phyloP scores from a whole-genome alignment of 371 early-diverging fungal genomes.

The Mortierella sp. region DNA sequence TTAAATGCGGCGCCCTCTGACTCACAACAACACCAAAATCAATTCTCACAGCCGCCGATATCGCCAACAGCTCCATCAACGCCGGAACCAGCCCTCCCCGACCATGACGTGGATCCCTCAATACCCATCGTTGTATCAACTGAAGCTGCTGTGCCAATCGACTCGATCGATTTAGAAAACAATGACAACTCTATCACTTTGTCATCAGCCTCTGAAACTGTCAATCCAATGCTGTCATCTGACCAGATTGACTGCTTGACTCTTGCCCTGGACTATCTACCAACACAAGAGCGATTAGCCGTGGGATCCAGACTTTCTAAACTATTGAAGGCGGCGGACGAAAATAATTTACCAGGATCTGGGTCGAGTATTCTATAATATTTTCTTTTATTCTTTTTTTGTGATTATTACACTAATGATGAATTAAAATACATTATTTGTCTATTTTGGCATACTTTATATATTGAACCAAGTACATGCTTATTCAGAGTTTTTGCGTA shows the following conservation, averaged over 20 bases:
- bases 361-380: too few relatives aligned
- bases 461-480: background rate
- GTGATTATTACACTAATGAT: background rate
- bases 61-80: constrained; percentile 1
- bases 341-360: background rate
- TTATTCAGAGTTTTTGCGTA: constrained; percentile 59
- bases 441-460: background rate
- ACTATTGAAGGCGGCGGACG: background rate
- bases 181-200: background rate
- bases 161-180: background rate
- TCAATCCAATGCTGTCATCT: constrained; percentile 9
- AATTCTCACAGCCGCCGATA: background rate
- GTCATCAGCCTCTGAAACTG: background rate
- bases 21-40: background rate
- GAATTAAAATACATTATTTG: background rate
- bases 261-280: constrained; percentile 28
- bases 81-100: background rate
- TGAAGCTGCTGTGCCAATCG: background rate
- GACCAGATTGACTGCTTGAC: constrained; percentile 28
- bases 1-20: background rate
- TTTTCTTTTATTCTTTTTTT: background rate
- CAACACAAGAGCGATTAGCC: constrained; percentile 42
- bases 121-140: background rate
- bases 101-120: background rate
- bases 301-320: constrained; percentile 12